Evolutionary conservation across 192 early-diverging fungal genomes (phyloP), one percentile per base, ranked within the genome.

Genomic region (Thamnidium elegans): DNA sequence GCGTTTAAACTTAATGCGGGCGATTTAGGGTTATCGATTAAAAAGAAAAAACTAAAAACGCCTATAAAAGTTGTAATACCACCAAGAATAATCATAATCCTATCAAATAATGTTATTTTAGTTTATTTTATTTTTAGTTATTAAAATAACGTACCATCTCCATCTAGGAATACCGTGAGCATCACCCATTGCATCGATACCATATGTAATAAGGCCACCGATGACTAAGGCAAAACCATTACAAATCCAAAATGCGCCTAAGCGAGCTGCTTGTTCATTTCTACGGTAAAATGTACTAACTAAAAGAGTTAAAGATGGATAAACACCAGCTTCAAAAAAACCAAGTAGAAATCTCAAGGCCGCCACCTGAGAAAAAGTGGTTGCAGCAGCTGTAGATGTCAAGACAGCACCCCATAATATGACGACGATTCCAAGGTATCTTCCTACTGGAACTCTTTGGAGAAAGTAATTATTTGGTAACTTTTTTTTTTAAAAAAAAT

Each of bases 71-170:
- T 23, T 10, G 71, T 73, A 9, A 58, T 7, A 0, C 30, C 15
- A n/a, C 71, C 71, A 7, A 67, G 26, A 26, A 73, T 73, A 8
- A 73, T 53, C 71, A 73, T 73, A 19, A 72, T 67, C 67, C 67
- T 69, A 47, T 21, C 19, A 30, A 55, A 45, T n/a, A 52, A 46
- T 48, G 7, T 17, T 8, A n/a, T n/a, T n/a, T n/a, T n/a, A n/a
- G n/a, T n/a, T n/a, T n/a, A n/a, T n/a, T n/a, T n/a, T n/a, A n/a
- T n/a, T n/a, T n/a, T n/a, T n/a, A n/a, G n/a, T n/a, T n/a, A n/a
- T n/a, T 42, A 13, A 10, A 44, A 20, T 13, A 7, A 14, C n/a
- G 61, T 68, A 68, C 70, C 70, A 72, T 63, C 66, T 58, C 70
- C 70, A 72, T 3, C 51, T 32, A 21, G 46, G n/a, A 13, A 67